phyloP scores from a whole-genome alignment of 805 yeast genomes.

The Dipodascopsis tothii region DNA sequence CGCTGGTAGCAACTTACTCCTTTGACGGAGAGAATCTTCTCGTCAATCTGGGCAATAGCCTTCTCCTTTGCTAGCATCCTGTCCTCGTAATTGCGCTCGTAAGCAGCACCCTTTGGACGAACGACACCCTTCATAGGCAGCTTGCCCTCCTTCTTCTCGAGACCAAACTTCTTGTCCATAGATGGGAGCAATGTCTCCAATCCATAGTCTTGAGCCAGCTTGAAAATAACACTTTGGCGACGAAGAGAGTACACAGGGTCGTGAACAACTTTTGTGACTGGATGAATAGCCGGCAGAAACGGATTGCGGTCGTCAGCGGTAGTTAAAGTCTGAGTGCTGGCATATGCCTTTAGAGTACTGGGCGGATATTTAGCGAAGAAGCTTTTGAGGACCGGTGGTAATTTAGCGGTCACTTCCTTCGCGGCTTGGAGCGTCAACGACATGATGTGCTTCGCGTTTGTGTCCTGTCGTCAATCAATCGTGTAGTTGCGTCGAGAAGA shows the following conservation, averaged over 20 bases:
- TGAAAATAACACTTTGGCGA: slow-evolving; percentile 67
- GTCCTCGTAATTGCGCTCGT: slow-evolving; percentile 5
- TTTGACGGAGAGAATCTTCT: slow-evolving; percentile 7
- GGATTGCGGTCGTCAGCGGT: slow-evolving; percentile 65
- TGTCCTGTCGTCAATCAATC: no score
- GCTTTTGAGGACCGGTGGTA: slow-evolving; percentile 58
- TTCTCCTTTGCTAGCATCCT: slow-evolving; percentile 13
- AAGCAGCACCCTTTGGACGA: slow-evolving; percentile 11
- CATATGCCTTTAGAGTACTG: slow-evolving; percentile 52
- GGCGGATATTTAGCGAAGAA: slow-evolving; percentile 77
- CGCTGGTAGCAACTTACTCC: slow-evolving; percentile 10
- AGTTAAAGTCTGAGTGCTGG: slow-evolving; percentile 51
- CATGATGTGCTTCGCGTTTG: no score
- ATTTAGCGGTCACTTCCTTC: slow-evolving; percentile 27
- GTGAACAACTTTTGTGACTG: slow-evolving; percentile 61
- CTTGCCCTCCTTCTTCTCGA: slow-evolving; percentile 11
- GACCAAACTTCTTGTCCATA: slow-evolving; percentile 34
- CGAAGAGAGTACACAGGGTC: slow-evolving; percentile 65
- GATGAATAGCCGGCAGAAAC: slow-evolving; percentile 67
- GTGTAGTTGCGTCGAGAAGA: no score
- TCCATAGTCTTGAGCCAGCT: slow-evolving; percentile 65
- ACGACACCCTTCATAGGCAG: slow-evolving; percentile 14
- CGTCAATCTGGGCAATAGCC: slow-evolving; percentile 15
- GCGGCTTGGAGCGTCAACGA: not conserved
- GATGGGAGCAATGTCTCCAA: slow-evolving; percentile 63